A percentile compares a stretch with the other conserved stretches of the same genome.
Conservation (phyloP, 805 yeast genomes). For the Zygoascus bituminiphila region DNA sequence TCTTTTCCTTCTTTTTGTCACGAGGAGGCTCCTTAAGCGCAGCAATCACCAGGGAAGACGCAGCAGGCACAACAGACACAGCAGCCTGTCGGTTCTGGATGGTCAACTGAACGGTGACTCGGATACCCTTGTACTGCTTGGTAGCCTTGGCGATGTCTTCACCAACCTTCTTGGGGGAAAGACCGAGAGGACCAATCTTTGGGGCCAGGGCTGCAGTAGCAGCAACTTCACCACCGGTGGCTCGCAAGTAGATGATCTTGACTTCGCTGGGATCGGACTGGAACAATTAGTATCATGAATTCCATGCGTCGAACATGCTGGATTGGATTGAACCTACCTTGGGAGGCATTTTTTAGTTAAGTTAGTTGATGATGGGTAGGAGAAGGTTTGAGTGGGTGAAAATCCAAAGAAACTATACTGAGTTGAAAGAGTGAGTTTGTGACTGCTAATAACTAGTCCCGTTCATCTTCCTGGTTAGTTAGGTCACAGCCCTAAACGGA, state of each 20-base stretch:
- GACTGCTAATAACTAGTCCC: not conserved
- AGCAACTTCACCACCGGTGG: slow-evolving; percentile 99
- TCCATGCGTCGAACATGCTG: not conserved
- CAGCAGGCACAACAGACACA: slow-evolving; percentile 98
- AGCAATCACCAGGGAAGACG: slow-evolving; percentile 96
- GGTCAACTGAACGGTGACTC: slow-evolving; percentile 96
- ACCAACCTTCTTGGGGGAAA: slow-evolving; percentile 99
- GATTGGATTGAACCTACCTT: slow-evolving; percentile 14
- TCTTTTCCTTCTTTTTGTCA: slow-evolving; percentile 99
- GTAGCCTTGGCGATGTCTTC: slow-evolving; percentile 99
- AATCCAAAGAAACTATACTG: not conserved
- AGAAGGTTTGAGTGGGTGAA: slow-evolving; percentile 4
- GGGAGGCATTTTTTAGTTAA: slow-evolving; percentile 22
- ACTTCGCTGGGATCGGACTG: slow-evolving; percentile 95
- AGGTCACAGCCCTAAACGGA: not conserved
- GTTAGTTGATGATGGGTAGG: slow-evolving; percentile 1
- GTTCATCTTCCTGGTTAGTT: not conserved
- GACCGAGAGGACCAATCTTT: slow-evolving; percentile 99
- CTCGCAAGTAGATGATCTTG: slow-evolving; percentile 97
- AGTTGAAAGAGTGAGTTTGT: too few relatives aligned
- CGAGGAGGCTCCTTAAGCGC: slow-evolving; percentile 99
- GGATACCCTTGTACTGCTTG: slow-evolving; percentile 97
- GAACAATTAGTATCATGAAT: not conserved
- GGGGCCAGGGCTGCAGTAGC: slow-evolving; percentile 99
- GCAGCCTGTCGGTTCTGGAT: slow-evolving; percentile 99